Base-by-base conservation (phyloP, 176 grass and related monocot species). In the Avena sativa region DNA sequence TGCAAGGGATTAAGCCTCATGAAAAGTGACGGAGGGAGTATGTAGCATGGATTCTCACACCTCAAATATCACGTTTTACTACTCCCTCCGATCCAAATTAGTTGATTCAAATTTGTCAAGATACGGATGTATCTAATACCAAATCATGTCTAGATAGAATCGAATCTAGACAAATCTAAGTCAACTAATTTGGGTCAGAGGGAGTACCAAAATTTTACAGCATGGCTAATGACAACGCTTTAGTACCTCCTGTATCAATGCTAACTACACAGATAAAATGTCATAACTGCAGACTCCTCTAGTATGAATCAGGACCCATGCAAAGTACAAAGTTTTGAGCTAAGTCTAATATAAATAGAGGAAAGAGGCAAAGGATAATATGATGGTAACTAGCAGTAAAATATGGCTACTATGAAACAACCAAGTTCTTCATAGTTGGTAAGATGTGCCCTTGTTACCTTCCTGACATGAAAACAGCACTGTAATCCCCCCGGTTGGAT, bases 401-500 rank as follows among this genome's bases (percentile, higher is more conserved):
- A 57, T 13, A 81, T 59, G 69, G 6, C 67, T 74, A 19, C 47
- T 19, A 57, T 16, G 2, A 20, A 76, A 79, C 15, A 83, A 83
- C 48, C 14, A 75, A 7, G 55, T 74, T 87, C 13, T 67, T 84
- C 74, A 67, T 19, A 44, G 20, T 48, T 80, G 21, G 73, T 8
- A 48, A 48, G 30, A 81, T 4, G 10, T 58, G 34, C 1, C 34
- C 40, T 80, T 6, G 52, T 77, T 93, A 97, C 97, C 97, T 99
- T 92, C 97, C 97, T 92, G 97, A 97, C 97, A 97, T 99, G 77
- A 99, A 94, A 94, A 99, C 94, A 89, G 97, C 91, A 77, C 61
- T 81, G 59, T 99, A 97, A 50, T 90, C 80, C 47, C 91, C 94
- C 9, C 92, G 57, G 83, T 89, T 86, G 64, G 94, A 87, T 82